Evolutionary conservation across 345 rosid genomes (phyloP), one percentile per base, ranked within the genome.

Genomic region (Triadica sebifera): DNA sequence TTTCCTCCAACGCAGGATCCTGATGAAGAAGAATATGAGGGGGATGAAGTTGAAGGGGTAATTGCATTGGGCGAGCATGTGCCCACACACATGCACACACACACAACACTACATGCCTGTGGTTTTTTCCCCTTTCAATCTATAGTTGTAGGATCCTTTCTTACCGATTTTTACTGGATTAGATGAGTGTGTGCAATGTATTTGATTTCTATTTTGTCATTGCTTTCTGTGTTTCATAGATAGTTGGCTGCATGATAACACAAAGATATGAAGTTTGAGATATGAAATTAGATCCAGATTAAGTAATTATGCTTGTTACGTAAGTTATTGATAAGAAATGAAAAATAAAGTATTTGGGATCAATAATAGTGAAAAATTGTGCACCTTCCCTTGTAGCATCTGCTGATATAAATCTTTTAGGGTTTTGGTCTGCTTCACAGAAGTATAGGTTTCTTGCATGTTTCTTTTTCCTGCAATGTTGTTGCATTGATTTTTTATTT

Each of bases 31-130:
- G 80, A 71, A 9, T 57, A 39, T 65, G 80, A 77, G 34, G 80
- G 71, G 60, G 71, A 70, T 49, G 81, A 73, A 29, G 81, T 16
- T 43, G 75, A 70, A 10, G 81, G 24, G 81, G 81, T 78, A 73
- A 78, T 39, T 60, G 5, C 3, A 43, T 60, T 43, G 6, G 63
- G 25, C 38, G 15, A 11, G 55, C 47, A 6, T 10, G 9, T 0
- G 46, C 46, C 8, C 9, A 8, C 9, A 8, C 43, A 4, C 17
- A 57, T 22, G 24, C 24, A 55, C 59, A 55, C 55, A 13, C 19
- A 51, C 25, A 55, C 34, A 20, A 58, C 37, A 11, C 37, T 39
- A 34, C 2, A 37, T 69, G 64, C 46, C 16, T 51, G 4, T 10
- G 8, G 13, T 64, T n/a, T 43, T 11, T 5, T 50, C 20, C 8